Evolutionary conservation across 257 asterid genomes (phyloP), one percentile per base, ranked within the genome.

Genomic region (Forsythia viridissima): DNA sequence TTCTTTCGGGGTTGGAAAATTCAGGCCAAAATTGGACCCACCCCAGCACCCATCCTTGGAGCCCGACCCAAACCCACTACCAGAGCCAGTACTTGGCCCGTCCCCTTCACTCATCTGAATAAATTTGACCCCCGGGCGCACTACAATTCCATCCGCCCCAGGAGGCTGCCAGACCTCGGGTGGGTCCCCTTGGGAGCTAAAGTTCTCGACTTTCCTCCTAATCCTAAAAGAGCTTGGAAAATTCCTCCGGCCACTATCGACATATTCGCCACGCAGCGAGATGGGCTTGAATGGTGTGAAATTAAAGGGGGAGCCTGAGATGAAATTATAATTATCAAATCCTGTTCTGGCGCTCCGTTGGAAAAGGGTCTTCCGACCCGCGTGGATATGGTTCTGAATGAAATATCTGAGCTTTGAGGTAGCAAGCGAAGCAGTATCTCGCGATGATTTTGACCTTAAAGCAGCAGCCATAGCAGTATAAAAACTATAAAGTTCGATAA

Each of bases 101-200:
- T 88, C 91, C 55, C 82, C 82, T 52, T 89, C 93, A 20, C 83
- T 79, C 10, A 83, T 88, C 83, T 89, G 97, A 61, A 84, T 86
- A 66, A 89, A 88, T 73, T 90, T 92, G 21, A 84, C 88, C 78
- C 97, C 97, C 3, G 95, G 95, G 76, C 96, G 87, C 68, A 89
- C 92, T 84, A 89, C 87, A 83, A 91, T 84, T 36, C 97, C 95
- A 12, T 92, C 97, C 41, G 82, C 88, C 40, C 89, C 92, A 10
- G 97, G 97, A 70, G 95, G 99, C 76, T 95, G 98, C 99, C 99
- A 95, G 40, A 93, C 90, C 92, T 95, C 99, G 13, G 99, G 99
- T 11, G 99, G 99, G 69, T 93, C 99, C 39, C 99, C 99, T 70
- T 86, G 86, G 51, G 96, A 90, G 84, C 88, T 84, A 5, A 79